Evolutionary conservation across 2,329 filamentous ascomycete species (phyloP).

Genomic region (Botrytis galanthina): DNA sequence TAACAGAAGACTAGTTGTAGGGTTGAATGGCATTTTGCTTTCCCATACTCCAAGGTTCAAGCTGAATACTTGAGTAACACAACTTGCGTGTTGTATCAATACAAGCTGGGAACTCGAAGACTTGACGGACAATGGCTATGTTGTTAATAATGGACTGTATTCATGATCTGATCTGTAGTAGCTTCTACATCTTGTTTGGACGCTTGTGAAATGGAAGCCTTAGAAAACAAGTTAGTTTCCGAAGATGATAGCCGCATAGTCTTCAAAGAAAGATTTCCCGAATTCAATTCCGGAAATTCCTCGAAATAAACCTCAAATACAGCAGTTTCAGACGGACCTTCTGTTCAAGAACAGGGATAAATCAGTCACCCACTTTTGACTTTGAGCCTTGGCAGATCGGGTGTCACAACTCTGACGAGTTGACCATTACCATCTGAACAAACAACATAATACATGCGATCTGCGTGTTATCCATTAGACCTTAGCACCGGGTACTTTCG

Average conservation of each 20-base stretch:
- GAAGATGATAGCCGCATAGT: background rate
- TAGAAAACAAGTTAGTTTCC: background rate
- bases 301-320: no score
- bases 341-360: no score
- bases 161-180: background rate
- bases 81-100: background rate
- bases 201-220: background rate
- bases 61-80: no score
- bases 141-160: background rate
- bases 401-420: background rate
- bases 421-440: background rate
- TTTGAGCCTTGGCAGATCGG: background rate
- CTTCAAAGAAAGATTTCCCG: background rate
- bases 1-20: no score
- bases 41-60: background rate
- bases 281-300: no score
- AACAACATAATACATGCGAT: background rate
- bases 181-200: background rate
- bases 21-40: background rate
- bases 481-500: background rate
- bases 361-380: background rate
- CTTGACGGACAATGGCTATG: background rate
- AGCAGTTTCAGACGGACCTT: no score
- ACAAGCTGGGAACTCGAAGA: background rate
- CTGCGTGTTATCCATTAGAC: rapidly evolving